Percentiles rank a stretch among this genome's conserved stretches.
These are phyloP conservation scores for Heterobasidion annosum DNA, from an alignment of 1,284 basidiomycete species.

Conservation along the genomic window DNA sequence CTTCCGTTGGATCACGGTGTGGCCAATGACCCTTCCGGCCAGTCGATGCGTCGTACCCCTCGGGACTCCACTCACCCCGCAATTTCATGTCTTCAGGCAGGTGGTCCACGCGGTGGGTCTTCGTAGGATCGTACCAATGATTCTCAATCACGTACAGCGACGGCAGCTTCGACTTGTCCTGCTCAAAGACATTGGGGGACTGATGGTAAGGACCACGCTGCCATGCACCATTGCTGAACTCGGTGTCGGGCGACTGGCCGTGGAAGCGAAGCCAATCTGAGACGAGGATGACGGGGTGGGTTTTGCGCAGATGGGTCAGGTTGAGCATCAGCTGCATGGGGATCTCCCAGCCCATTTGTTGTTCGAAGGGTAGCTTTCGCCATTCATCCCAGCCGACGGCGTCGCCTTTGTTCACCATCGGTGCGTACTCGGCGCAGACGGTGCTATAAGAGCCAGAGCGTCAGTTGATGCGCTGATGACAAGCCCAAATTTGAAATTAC, in stretches of 20 bases:
- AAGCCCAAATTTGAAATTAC: slow-evolving; percentile 1
- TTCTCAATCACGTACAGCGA: slow-evolving; percentile 27
- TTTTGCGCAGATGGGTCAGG: slow-evolving; percentile 28
- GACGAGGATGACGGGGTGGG: slow-evolving; percentile 28
- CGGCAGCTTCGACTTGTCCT: slow-evolving; percentile 11
- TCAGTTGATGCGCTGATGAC: not conserved
- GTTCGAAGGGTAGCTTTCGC: slow-evolving; percentile 26
- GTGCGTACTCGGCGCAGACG: slow-evolving; percentile 12
- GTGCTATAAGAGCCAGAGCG: slow-evolving; percentile 1
- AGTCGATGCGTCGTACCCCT: slow-evolving; percentile 10
- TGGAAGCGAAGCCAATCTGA: slow-evolving; percentile 34
- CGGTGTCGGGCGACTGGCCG: slow-evolving; percentile 19
- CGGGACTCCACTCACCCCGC: slow-evolving; percentile 18
- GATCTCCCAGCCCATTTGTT: slow-evolving; percentile 31
- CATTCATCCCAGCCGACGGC: slow-evolving; percentile 27
- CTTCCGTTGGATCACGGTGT: not conserved
- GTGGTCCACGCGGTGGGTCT: slow-evolving; percentile 25
- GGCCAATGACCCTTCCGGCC: slow-evolving; percentile 14
- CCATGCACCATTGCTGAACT: slow-evolving; percentile 29
- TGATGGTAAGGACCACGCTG: slow-evolving; percentile 20
- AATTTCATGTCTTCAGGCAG: slow-evolving; percentile 21
- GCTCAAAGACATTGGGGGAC: slow-evolving; percentile 12
- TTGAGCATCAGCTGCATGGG: slow-evolving; percentile 35
- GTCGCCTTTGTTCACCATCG: slow-evolving; percentile 15
- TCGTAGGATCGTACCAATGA: slow-evolving; percentile 24